Evolutionary conservation across 192 early-diverging fungal species (phyloP), one percentile per base, ranked within the genome.

Genomic region (Spizellomyces sp.): DNA sequence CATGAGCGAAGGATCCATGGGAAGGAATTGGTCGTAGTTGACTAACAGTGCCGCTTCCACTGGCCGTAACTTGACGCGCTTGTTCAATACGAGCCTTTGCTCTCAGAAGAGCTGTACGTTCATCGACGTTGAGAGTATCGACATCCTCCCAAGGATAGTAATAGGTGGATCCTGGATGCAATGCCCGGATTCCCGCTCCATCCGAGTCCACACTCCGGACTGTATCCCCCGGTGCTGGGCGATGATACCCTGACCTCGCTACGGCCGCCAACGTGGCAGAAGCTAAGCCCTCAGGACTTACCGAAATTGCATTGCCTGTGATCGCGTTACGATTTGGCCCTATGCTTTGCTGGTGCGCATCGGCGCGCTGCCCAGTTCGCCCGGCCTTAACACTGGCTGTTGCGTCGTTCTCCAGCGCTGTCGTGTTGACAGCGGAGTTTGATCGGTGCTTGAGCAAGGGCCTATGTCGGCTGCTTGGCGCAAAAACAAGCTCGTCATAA

Each of bases 401-500:
- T 61, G 44, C 57, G 8, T 70, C 68, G 5, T 44, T 44, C 46
- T 70, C 68, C 10, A 45, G 7, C 7, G 45, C 7, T 17, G 41
- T 46, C 45, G 58, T 42, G 21, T 70, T 70, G 5, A 70, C 58
- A 7, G 19, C 45, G 44, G 68, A 70, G 41, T 62, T 70, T 17
- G 68, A 70, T 6, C 68, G 68, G 45, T 61, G 55, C 46, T 70
- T 70, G 15, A 68, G 17, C 59, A 61, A 19, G n/a, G 63, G 48
- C 0, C 14, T 41, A 15, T 56, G 52, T 50, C 41, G n/a, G 50
- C 5, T 48, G 2, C 14, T n/a, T 1, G 62, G 27, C 9, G 45
- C 22, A 64, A 72, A 72, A 10, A 72, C 70, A 9, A 41, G n/a
- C 10, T 72, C 70, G 62, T 72, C 70, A 62, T 72, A 72, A 9